phyloP scores from a whole-genome alignment of 2,329 filamentous ascomycete species.

The Pleoardoris graminearum region DNA sequence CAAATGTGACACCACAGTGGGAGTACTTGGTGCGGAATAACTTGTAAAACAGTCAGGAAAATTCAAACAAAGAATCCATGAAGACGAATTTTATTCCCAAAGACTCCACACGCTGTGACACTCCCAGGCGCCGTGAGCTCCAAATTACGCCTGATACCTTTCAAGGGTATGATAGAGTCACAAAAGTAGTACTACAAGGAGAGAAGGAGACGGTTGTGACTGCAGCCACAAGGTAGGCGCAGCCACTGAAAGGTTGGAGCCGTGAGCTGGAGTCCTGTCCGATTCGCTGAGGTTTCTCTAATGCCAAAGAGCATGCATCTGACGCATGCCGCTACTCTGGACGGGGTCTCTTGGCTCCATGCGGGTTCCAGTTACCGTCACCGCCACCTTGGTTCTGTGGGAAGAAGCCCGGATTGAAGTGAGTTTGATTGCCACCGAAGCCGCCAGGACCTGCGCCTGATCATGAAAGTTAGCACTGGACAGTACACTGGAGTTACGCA shows the following conservation, averaged over 20 bases:
- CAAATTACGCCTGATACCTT: neutral
- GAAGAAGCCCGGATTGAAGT: slow-evolving; percentile 78
- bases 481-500: neutral
- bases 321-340: slow-evolving; percentile 59
- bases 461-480: slow-evolving; percentile 10
- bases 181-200: neutral
- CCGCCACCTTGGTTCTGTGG: slow-evolving; percentile 51
- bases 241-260: neutral
- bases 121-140: neutral
- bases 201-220: neutral
- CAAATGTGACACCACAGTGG: neutral
- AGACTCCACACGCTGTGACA: neutral
- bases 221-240: neutral
- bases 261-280: neutral
- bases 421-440: slow-evolving; percentile 66
- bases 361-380: slow-evolving; percentile 75
- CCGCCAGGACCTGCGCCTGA: slow-evolving; percentile 45
- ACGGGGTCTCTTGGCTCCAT: slow-evolving; percentile 77
- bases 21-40: neutral
- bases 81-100: neutral
- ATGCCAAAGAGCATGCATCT: neutral
- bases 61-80: neutral
- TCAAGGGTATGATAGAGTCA: neutral
- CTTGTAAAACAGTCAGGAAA: neutral
- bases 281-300: neutral